Evolutionary conservation across 108 stramenopile genomes (phyloP), one percentile per base, ranked within the genome.

Genomic region (Skeletonema menzelii): DNA sequence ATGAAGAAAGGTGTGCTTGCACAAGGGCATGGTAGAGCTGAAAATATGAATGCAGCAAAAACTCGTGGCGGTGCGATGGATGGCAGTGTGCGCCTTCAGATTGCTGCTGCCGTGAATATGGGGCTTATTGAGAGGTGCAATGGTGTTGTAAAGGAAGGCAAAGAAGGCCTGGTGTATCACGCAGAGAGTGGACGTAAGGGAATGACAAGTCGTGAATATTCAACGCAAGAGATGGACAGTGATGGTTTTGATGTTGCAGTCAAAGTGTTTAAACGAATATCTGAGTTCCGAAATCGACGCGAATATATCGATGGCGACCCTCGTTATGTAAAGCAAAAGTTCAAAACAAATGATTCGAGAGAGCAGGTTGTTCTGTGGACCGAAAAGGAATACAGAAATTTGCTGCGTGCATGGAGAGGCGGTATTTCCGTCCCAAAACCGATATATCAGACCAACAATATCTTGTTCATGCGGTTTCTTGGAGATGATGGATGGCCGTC

Each of bases 341-440:
- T 82, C 65, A 69, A 75, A 12, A 77, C 70, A 28, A 65, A 44
- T 17, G 75, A 76, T 32, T 63, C 47, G 34, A 74, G 88, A 32
- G 85, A 88, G 44, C 88, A 91, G 47, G 69, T 95, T 30, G 83
- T 80, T 19, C 14, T 90, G 15, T 92, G 91, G 91, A 77, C 94
- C 17, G 94, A 95, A 68, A 95, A 92, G 66, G 94, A 95, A 69
- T 88, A 81, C 71, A 84, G 91, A 15, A 95, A 95, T 72, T 63
- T 95, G 27, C 67, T 88, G 4, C 84, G 94, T 34, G 89, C 91
- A 2, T 27, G 85, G 30, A 73, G 86, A 37, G 82, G 82, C 10
- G 79, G 80, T 20, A 87, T 95, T 34, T 75, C 87, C 6, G 88
- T 90, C n/a, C 89, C 94, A 5, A 78, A 67, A 17, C 91, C 91